Conservation (phyloP, 2,329 filamentous ascomycete genomes). For the Pseudocercospora crystallina region DNA sequence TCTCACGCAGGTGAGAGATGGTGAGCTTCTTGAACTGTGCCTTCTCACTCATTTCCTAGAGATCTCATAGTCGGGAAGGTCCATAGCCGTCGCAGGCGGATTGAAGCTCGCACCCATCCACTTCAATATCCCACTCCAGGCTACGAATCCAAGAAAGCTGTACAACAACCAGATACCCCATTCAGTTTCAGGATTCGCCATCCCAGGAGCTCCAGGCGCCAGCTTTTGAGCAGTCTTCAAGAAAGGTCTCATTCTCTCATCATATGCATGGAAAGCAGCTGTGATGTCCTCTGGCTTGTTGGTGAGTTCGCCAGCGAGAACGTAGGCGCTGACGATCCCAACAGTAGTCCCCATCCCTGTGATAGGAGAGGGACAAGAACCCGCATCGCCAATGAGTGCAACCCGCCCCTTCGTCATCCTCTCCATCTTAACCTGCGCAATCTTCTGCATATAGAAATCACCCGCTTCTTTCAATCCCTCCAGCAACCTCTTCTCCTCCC, state of each 20-base stretch:
- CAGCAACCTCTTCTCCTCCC: constrained; percentile 28
- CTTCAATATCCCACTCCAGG: constrained; percentile 13
- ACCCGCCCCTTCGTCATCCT: constrained; percentile 29
- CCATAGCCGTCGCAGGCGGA: constrained; percentile 15
- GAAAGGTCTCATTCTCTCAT: constrained; percentile 27
- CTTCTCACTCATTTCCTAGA: no score
- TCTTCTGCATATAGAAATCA: constrained; percentile 29
- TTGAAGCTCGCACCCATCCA: constrained; percentile 11
- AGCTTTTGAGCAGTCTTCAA: constrained; percentile 31
- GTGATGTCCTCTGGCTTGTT: constrained; percentile 15
- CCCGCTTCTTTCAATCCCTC: constrained; percentile 38
- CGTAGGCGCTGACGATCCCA: constrained; percentile 32
- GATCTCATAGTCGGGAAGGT: constrained; percentile 12
- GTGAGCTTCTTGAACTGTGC: no score
- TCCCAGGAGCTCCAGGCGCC: constrained; percentile 28
- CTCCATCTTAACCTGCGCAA: constrained; percentile 30
- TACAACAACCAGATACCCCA: constrained; percentile 25
- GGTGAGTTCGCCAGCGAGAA: constrained; percentile 32
- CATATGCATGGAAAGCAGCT: constrained; percentile 30
- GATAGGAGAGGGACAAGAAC: constrained; percentile 30
- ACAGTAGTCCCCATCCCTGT: constrained; percentile 35
- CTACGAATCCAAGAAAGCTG: constrained; percentile 10
- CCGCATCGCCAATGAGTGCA: constrained; percentile 32
- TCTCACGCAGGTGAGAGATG: no score
- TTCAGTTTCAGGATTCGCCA: constrained; percentile 30